phyloP scores from a whole-genome alignment of 177 flowering plant species.

The Vitis hybrid region DNA sequence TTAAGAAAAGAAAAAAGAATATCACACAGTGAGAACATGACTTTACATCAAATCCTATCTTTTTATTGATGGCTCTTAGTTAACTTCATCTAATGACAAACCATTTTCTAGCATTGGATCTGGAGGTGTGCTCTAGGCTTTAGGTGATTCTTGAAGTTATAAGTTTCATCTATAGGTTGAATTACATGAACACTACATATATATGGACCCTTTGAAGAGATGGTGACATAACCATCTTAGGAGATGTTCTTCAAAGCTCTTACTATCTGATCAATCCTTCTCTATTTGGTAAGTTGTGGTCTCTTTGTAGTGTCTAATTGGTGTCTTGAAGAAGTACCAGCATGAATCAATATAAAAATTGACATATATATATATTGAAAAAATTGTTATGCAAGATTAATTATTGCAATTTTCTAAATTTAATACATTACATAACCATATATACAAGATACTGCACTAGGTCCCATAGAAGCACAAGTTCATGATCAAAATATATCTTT shows the following conservation, averaged over 20 bases:
- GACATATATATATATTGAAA: too few species aligned
- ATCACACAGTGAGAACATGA: too few species aligned
- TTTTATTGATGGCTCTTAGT: slow-evolving; percentile 70
- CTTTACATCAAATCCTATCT: slow-evolving; percentile 46
- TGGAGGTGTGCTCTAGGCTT: slow-evolving; percentile 66
- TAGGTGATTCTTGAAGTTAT: slow-evolving; percentile 76
- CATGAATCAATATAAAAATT: not conserved
- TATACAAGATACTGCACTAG: too few species aligned
- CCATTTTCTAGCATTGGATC: slow-evolving; percentile 84
- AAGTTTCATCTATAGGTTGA: slow-evolving; percentile 47
- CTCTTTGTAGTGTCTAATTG: slow-evolving; percentile 65
- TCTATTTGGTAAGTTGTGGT: slow-evolving; percentile 74
- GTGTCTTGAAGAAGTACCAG: slow-evolving; percentile 57
- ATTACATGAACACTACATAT: slow-evolving; percentile 49
- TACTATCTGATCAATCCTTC: slow-evolving; percentile 72
- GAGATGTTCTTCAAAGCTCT: slow-evolving; percentile 82
- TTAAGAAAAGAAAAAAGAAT: too few species aligned
- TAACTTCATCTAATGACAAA: slow-evolving; percentile 42
- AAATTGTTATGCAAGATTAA: too few species aligned
- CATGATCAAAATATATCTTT: slow-evolving; percentile 45
- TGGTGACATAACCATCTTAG: slow-evolving; percentile 81
- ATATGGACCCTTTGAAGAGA: slow-evolving; percentile 73
- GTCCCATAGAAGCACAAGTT: too few species aligned
- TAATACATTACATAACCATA: too few species aligned
- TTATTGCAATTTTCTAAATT: too few species aligned